Conservation (phyloP, 805 yeast genomes). For the Cyberlindnera xylosilytica region DNA sequence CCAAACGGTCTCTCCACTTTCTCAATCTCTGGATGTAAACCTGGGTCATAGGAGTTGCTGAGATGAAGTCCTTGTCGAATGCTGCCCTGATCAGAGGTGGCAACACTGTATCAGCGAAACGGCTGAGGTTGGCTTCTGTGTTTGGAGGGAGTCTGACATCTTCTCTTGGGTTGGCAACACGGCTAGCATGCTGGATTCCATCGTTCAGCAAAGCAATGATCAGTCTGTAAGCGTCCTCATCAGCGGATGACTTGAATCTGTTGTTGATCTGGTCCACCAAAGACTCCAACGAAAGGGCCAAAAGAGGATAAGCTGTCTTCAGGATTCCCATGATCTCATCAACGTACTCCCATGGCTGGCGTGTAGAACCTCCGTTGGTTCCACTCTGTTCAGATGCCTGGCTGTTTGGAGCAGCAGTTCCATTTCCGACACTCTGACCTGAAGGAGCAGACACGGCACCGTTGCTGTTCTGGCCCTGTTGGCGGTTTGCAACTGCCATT, state of each 20-base stretch:
- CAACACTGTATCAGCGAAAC: conserved; percentile 89
- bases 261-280: conserved; percentile 93
- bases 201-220: conserved; percentile 91
- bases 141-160: conserved; percentile 87
- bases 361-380: conserved; percentile 28
- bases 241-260: conserved; percentile 88
- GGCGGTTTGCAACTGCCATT: conserved; percentile 42
- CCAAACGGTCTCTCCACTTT: conserved; percentile 90
- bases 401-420: conserved; percentile 1
- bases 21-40: conserved; percentile 79
- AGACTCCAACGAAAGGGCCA: conserved; percentile 91
- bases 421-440: conserved; percentile 3
- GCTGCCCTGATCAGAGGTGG: conserved; percentile 87
- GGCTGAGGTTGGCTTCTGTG: conserved; percentile 81
- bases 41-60: conserved; percentile 83
- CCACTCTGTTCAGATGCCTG: conserved; percentile 2
- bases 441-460: background rate
- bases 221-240: conserved; percentile 92
- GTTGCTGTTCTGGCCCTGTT: conserved; percentile 9
- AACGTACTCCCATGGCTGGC: conserved; percentile 91
- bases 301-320: conserved; percentile 92
- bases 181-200: conserved; percentile 85
- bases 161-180: conserved; percentile 82
- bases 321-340: conserved; percentile 91
- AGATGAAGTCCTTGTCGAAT: conserved; percentile 87